Percentiles rank a stretch among this genome's conserved stretches.
Conservation (phyloP, 768 basidiomycete species). For the Termitomyces sp. region DNA sequence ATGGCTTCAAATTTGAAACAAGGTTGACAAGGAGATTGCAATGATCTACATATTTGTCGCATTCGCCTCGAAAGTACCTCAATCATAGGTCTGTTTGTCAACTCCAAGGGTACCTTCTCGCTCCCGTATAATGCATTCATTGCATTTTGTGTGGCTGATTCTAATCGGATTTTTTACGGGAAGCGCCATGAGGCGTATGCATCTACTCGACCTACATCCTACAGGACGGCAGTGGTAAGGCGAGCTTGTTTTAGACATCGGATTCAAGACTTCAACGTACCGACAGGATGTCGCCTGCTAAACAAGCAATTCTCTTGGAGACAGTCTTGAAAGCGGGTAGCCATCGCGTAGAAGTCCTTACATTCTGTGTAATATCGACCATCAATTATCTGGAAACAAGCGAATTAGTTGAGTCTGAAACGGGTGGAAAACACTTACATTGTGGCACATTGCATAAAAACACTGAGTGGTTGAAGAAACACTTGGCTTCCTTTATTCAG, state of each 20-base stretch:
- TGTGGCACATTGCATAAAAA: conserved; percentile 58
- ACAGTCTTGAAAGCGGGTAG: conserved; percentile 65
- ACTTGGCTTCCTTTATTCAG: conserved; percentile 11
- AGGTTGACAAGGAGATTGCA: not conserved
- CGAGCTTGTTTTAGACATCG: conserved; percentile 1
- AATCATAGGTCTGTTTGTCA: not conserved
- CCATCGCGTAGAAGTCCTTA: conserved; percentile 69
- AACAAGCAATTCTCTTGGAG: conserved; percentile 60
- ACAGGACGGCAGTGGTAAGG: not conserved
- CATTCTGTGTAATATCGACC: conserved; percentile 68
- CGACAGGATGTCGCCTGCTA: conserved; percentile 54
- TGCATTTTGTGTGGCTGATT: conserved; percentile 49
- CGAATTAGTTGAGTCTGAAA: not conserved
- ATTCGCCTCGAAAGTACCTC: not conserved
- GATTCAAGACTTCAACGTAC: conserved; percentile 25
- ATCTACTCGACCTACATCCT: conserved; percentile 53
- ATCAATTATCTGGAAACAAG: conserved; percentile 54
- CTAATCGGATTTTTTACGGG: conserved; percentile 70
- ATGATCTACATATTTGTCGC: not conserved
- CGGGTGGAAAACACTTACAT: conserved; percentile 38
- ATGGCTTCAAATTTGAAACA: not conserved
- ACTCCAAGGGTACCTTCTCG: conserved; percentile 20
- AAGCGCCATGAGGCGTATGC: conserved; percentile 59
- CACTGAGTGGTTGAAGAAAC: not conserved
- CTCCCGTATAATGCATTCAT: conserved; percentile 31